phyloP scores from a whole-genome alignment of 306 rosid genomes.

The Macrotyloma uniflorum region DNA sequence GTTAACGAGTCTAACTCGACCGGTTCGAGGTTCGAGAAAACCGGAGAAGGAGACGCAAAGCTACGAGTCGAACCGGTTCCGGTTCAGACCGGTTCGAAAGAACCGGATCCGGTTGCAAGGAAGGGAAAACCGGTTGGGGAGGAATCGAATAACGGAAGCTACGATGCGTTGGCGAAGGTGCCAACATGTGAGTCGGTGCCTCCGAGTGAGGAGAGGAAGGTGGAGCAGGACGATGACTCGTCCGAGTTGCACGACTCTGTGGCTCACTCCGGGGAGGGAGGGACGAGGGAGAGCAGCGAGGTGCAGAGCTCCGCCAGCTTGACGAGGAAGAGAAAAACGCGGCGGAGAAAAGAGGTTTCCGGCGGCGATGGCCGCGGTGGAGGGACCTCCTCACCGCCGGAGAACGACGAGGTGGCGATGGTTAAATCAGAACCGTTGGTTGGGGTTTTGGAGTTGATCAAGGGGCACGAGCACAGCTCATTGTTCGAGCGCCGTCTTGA shows the following conservation, averaged over 20 bases:
- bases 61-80: constrained; percentile 21
- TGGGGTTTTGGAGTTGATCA: constrained; percentile 57
- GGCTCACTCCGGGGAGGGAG: constrained; percentile 62
- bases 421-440: constrained; percentile 65
- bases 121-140: constrained; percentile 45
- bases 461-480: constrained; percentile 58
- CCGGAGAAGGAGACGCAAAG: constrained; percentile 35
- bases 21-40: constrained; percentile 64
- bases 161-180: constrained; percentile 54
- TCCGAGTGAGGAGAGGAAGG: constrained; percentile 53
- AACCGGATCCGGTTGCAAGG: constrained; percentile 39
- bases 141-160: constrained; percentile 74
- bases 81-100: constrained; percentile 33
- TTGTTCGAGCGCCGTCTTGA: constrained; percentile 76
- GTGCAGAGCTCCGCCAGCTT: constrained; percentile 88
- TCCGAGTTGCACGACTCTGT: constrained; percentile 68
- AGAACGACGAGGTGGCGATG: constrained; percentile 29
- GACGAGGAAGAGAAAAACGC: constrained; percentile 52
- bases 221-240: constrained; percentile 48
- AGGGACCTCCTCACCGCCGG: constrained; percentile 3
- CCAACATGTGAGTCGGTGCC: constrained; percentile 50
- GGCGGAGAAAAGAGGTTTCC: constrained; percentile 47
- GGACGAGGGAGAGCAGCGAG: constrained; percentile 69
- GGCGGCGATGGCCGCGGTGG: constrained; percentile 28
- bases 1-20: constrained; percentile 86